Evolutionary conservation across 768 basidiomycete species (phyloP).

Genomic region (Russula griseocarnosa): DNA sequence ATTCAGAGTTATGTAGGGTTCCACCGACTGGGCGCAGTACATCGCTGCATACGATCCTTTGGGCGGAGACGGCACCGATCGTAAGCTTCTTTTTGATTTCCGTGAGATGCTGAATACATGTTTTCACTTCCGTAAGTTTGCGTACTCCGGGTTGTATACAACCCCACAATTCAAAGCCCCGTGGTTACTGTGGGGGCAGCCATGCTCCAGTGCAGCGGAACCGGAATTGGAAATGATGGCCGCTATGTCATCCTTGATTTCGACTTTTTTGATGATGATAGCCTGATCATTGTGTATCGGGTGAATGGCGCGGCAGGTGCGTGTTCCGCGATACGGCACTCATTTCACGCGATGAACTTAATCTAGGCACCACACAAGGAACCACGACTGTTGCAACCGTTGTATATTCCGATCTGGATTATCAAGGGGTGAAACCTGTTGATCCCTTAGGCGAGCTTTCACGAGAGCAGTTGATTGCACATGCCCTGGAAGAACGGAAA

Average conservation of each 20-base stretch:
- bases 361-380: conserved; percentile 40
- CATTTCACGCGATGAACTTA: conserved; percentile 23
- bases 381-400: conserved; percentile 59
- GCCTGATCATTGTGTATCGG: conserved; percentile 61
- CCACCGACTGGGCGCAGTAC: conserved; percentile 20
- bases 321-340: conserved; percentile 34
- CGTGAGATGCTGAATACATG: conserved; percentile 21
- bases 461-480: conserved; percentile 64
- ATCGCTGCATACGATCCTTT: conserved; percentile 18
- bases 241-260: conserved; percentile 57
- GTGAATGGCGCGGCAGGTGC: conserved; percentile 47
- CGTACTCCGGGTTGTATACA: conserved; percentile 51
- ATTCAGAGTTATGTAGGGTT: conserved; percentile 19
- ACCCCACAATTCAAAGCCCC: conserved; percentile 39
- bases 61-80: conserved; percentile 38
- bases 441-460: conserved; percentile 50
- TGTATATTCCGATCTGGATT: conserved; percentile 57
- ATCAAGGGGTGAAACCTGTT: conserved; percentile 48
- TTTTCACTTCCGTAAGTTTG: conserved; percentile 43
- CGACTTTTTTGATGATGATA: conserved; percentile 78
- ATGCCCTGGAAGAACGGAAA: conserved; percentile 53
- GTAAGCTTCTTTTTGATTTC: conserved; percentile 42
- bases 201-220: conserved; percentile 51
- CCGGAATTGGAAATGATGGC: conserved; percentile 36
- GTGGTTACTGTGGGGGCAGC: conserved; percentile 41